Base-by-base conservation (phyloP, 352 stramenopile species). In the Globisporangium camurandrum region DNA sequence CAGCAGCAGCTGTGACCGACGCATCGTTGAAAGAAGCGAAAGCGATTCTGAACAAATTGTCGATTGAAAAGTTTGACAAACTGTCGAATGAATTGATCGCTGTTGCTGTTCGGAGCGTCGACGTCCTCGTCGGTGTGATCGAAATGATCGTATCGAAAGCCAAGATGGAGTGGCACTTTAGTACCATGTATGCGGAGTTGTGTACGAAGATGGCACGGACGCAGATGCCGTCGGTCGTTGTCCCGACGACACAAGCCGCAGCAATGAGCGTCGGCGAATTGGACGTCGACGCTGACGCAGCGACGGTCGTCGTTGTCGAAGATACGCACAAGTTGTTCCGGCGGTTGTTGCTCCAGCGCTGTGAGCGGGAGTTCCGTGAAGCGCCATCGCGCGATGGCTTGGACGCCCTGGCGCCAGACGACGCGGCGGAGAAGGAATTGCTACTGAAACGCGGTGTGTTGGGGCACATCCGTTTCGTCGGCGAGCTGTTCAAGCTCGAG, bases 11-110 rank as follows among this genome's bases (percentile, higher is more conserved):
- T 58, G 66, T 59, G 26, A 67, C 66, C 5, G 85, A 93, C n/a
- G 71, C 84, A 26, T 88, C 82, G 26, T 56, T 97, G 38, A 84
- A 87, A 57, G 84, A 95, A 57, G 88, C 87, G 30, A 86, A 96
- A 48, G 59, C 94, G 31, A 95, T 98, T 48, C 65, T 98, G 19
- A 98, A 98, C 82, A 98, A 98, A 72, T 75, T 98, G 38, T 98
- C 90, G 40, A 84, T 98, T 30, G 97, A 97, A 40, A 98, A 98
- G 54, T 97, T 98, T 47, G 89, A 98, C 50, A 96, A 96, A 58
- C 70, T 98, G 26, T 97, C 87, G 20, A 72, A 90, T 39, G 73
- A 90, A 40, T 86, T 98, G 30, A 90, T 98, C 56, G 66, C 87
- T 11, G 88, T 97, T 36, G 89, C 86, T 5, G 92, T 97, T 54